Percentiles rank a stretch among this genome's conserved stretches.
These are phyloP conservation scores for Penicillium samsonianum DNA, from an alignment of 495 filamentous ascomycete genomes.

Conservation along the genomic window DNA sequence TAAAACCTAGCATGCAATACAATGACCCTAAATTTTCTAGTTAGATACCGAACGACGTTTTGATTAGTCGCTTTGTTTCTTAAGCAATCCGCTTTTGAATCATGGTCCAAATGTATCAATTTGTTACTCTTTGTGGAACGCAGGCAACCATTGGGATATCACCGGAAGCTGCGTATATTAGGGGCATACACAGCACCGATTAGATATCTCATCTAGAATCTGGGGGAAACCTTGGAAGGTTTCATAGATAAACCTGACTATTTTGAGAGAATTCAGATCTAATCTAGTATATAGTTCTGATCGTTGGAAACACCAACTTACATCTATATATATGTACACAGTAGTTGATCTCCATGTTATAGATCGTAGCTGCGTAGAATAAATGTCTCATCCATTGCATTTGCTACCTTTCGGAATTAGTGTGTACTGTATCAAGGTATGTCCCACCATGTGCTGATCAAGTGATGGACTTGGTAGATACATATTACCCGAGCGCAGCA, in stretches of 20 bases:
- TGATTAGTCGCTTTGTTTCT: background rate
- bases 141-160: slow-evolving; percentile 19
- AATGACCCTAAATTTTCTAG: background rate
- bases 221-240: background rate
- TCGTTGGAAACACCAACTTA: background rate
- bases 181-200: background rate
- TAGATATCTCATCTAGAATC: background rate
- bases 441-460: slow-evolving; percentile 10
- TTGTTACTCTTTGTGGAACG: slow-evolving; percentile 18
- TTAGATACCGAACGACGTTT: background rate
- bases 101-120: background rate
- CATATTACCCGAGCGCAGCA: slow-evolving; percentile 4
- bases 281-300: background rate
- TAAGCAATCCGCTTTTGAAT: background rate
- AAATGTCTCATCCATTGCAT: background rate
- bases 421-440: background rate
- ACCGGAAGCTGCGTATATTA: slow-evolving; percentile 10
- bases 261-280: background rate
- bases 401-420: background rate
- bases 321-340: background rate
- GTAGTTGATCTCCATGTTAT: background rate
- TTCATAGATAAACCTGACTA: background rate
- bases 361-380: background rate
- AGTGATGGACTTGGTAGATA: slow-evolving; percentile 1
- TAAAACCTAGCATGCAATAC: background rate